phyloP scores from a whole-genome alignment of 129 eudicot genomes.

The Arctium lappa region DNA sequence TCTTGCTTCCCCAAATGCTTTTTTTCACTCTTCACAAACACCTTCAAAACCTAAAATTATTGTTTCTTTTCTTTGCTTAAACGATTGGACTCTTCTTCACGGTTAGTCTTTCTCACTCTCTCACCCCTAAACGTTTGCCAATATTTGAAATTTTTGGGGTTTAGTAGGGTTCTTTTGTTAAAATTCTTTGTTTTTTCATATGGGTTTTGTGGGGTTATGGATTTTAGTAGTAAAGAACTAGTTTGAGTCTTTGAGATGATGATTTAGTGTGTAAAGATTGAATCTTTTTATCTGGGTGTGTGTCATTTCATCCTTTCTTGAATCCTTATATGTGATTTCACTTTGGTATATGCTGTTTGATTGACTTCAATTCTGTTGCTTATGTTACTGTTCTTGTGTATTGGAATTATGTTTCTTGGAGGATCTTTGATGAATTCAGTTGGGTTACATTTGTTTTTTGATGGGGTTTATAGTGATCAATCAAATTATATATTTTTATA shows the following conservation, averaged over 20 bases:
- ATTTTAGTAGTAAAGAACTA: neutral
- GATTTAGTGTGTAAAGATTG: constrained; percentile 15
- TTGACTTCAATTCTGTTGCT: constrained; percentile 6
- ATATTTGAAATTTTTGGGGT: constrained; percentile 3
- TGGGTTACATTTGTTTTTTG: constrained; percentile 14
- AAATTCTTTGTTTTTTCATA: constrained; percentile 1
- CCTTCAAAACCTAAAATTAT: neutral
- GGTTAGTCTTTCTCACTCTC: constrained; percentile 18
- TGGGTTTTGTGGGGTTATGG: neutral
- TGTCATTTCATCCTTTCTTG: neutral
- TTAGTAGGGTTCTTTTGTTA: neutral
- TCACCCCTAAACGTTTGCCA: neutral
- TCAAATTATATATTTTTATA: neutral
- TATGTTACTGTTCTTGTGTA: neutral
- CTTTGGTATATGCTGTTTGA: constrained; percentile 7
- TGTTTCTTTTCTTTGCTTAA: neutral
- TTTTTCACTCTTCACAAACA: neutral
- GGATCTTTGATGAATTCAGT: constrained; percentile 10
- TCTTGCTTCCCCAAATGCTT: neutral
- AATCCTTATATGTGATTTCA: neutral
- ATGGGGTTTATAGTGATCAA: constrained; percentile 8
- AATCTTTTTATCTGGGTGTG: neutral
- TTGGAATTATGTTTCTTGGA: constrained; percentile 1
- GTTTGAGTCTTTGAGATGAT: neutral
- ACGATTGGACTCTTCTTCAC: constrained; percentile 12